Base-by-base conservation (phyloP, 75 land plant genomes). In the Selaginella moellendorffii region DNA sequence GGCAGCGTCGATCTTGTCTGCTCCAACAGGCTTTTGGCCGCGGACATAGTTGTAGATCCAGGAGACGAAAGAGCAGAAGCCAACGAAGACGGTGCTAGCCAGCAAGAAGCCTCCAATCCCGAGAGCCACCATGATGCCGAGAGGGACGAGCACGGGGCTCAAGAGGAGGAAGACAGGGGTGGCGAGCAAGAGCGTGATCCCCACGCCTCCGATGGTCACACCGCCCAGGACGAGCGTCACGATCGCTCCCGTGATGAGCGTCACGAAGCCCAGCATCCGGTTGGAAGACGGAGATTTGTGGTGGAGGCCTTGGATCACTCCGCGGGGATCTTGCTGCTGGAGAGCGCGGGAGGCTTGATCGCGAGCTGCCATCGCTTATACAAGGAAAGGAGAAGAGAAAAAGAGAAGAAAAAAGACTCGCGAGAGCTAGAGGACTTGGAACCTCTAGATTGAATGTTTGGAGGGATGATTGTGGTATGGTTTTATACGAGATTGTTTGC, bases 21-120 rank as follows among this genome's bases (percentile, higher is more conserved):
- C 59, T 8, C 59, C 59, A 56, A 56, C 59, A 19, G 59, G 59
- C 5, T 56, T 5, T 21, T 25, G 5, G 9, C 59, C 59, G 5
- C 24, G 21, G 59, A 56, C 59, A 56, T 56, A 56, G 24, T 56
- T 56, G 24, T 56, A 56, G 23, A 56, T 21, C 59, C 59, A 56
- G 9, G 59, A 21, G n/a, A 56, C 19, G n/a, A 24, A 19, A 8
- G 59, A 56, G 24, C 25, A 21, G 18, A 46, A 21, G 21, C 25
- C 59, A 5, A 56, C 19, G 19, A 56, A 19, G 9, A 24, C 59
- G 2, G 59, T 25, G 23, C 24, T 25, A 8, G 59, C n/a, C 19
- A 24, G 24, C 21, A 56, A 24, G 19, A 56, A 56, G 21, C 59
- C 59, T 2, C 59, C 59, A 9, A n/a, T 56, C 9, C 8, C 59